Evolutionary conservation across 176 grass and related monocot species (phyloP).

Genomic region (Zoysia pacifica): DNA sequence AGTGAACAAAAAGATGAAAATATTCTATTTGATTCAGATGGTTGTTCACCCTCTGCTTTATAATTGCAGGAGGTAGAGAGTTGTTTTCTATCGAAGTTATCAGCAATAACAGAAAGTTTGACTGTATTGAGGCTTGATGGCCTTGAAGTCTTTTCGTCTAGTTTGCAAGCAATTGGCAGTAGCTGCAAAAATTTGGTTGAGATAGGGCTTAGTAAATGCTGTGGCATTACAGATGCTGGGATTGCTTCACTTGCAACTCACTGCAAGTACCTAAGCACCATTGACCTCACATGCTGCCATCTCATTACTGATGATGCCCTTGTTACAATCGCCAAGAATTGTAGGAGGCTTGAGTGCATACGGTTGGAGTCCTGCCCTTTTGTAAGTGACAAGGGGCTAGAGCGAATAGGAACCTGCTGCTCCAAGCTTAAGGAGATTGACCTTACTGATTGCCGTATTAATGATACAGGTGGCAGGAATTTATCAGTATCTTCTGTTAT

Average conservation of each 20-base stretch:
- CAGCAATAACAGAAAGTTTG: constrained; percentile 41
- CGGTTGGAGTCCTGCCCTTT: constrained; percentile 66
- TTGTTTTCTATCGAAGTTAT: constrained; percentile 56
- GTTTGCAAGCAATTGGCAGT: constrained; percentile 45
- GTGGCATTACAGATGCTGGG: constrained; percentile 59
- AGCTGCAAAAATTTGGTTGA: constrained; percentile 66
- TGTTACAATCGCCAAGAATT: constrained; percentile 54
- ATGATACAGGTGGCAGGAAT: constrained; percentile 46
- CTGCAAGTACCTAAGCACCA: constrained; percentile 50
- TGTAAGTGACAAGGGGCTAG: constrained; percentile 72
- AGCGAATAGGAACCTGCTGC: constrained; percentile 42
- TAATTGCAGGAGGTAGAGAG: constrained; percentile 52
- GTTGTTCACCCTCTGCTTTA: constrained; percentile 18
- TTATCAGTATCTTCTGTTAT: background rate
- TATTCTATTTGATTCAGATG: background rate
- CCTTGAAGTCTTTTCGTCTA: constrained; percentile 49
- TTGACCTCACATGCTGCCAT: constrained; percentile 67
- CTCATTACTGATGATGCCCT: constrained; percentile 57
- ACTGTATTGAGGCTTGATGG: constrained; percentile 71
- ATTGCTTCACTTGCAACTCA: constrained; percentile 47
- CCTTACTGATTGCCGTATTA: constrained; percentile 71
- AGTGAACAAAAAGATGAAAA: background rate
- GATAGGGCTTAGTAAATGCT: constrained; percentile 84
- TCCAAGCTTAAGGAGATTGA: constrained; percentile 69
- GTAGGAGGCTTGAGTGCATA: constrained; percentile 57